A percentile compares a stretch with the other conserved stretches of the same genome.
Evolutionary conservation across 2,329 filamentous ascomycete species (phyloP).

Genomic region (Cercospora zeina): DNA sequence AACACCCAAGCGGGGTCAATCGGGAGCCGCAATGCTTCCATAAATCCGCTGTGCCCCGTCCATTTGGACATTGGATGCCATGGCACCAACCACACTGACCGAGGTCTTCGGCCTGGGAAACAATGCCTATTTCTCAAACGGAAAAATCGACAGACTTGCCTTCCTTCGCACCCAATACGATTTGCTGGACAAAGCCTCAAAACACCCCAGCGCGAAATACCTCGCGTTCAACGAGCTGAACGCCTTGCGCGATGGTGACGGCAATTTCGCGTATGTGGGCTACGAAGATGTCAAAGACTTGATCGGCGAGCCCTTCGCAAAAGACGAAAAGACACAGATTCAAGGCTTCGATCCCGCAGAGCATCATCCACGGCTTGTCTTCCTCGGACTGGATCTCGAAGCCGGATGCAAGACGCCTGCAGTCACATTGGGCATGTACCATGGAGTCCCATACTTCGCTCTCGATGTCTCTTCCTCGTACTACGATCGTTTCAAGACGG

Average conservation of each 20-base stretch:
- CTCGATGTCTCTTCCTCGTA: slow-evolving; percentile 26
- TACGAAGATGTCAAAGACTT: slow-evolving; percentile 25
- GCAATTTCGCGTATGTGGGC: slow-evolving; percentile 22
- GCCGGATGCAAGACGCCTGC: slow-evolving; percentile 18
- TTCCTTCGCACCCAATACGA: slow-evolving; percentile 28
- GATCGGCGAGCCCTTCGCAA: slow-evolving; percentile 26
- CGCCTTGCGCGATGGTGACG: slow-evolving; percentile 21
- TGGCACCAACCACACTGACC: slow-evolving; percentile 24
- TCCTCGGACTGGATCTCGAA: slow-evolving; percentile 31
- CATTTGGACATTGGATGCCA: neutral
- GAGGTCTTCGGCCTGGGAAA: slow-evolving; percentile 28
- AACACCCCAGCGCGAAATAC: slow-evolving; percentile 27
- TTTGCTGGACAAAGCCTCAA: slow-evolving; percentile 28
- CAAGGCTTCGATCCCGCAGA: slow-evolving; percentile 26
- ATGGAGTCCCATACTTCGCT: slow-evolving; percentile 29
- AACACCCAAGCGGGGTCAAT: slow-evolving; percentile 4
- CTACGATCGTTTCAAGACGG: slow-evolving; percentile 24
- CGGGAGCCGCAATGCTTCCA: slow-evolving; percentile 8
- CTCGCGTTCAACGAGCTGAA: slow-evolving; percentile 29
- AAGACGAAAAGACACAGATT: slow-evolving; percentile 28
- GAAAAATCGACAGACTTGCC: slow-evolving; percentile 26
- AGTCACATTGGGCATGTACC: slow-evolving; percentile 25
- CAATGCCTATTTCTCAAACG: slow-evolving; percentile 30
- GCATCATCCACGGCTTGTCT: slow-evolving; percentile 27
- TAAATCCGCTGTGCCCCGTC: neutral